Base-by-base conservation (phyloP, 345 rosid genomes). In the Luvunga scandens region DNA sequence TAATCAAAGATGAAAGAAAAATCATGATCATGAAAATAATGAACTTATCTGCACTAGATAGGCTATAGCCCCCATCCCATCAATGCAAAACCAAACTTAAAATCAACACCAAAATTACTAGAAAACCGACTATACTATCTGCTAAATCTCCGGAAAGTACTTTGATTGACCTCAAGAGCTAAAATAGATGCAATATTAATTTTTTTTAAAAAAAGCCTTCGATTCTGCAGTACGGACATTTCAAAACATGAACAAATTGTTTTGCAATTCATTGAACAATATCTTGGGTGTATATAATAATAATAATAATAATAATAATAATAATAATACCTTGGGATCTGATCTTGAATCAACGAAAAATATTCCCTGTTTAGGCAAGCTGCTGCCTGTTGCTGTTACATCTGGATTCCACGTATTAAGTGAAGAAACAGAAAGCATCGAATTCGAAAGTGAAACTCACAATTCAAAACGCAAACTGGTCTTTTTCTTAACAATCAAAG, bases 301-400 rank as follows among this genome's bases (percentile, higher is more conserved):
- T 9, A 60, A 60, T 27, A 60, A 60, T 28, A 9, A 65, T 3
- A 3, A 65, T 69, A 16, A 25, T 69, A 69, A 2, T 13, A 14
- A 39, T 39, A 21, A 71, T 34, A 34, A 34, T 63, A 75, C 77
- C 77, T 30, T 70, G 62, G 69, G 65, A 75, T 63, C 61, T 21
- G 77, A 75, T 75, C 61, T 30, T n/a, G 70, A 75, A 63, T 45
- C 38, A 39, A 63, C 34, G 4, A 73, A 59, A 22, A 30, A 21
- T 5, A 55, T 10, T 59, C 38, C 10, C 3, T 21, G 19, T 0
- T 71, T 55, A 39, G 45, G n/a, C 33, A 19, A 69, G 22, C 18
- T 25, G 70, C 50, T 2, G 50, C 50, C 50, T 2, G 50, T 13
- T 12, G 53, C 38, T 56, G 50, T n/a, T 34, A 56, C 66, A 34